Evolutionary conservation across 257 asterid genomes (phyloP).

Genomic region (Solanum sejunctum): DNA sequence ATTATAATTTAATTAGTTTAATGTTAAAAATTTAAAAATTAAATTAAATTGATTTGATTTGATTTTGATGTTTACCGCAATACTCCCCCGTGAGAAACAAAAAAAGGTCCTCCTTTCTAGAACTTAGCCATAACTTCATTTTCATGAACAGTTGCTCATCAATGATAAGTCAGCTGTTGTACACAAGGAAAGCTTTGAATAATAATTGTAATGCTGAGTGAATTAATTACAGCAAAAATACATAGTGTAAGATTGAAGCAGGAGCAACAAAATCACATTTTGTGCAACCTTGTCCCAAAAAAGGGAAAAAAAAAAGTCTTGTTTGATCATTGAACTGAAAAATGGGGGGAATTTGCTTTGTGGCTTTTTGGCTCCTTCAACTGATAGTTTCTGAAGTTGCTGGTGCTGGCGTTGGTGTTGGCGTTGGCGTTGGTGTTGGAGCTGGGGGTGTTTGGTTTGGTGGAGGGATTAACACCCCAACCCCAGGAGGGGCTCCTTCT

Average conservation of each 20-base stretch:
- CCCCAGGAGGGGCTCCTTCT: not conserved
- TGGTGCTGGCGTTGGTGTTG: conserved; percentile 35
- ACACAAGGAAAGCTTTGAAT: not conserved
- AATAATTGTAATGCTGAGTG: not conserved
- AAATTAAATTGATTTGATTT: too few species aligned
- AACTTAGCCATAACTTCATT: not conserved
- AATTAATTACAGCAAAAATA: not conserved
- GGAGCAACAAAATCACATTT: conserved; percentile 19
- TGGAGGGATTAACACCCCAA: conserved; percentile 16
- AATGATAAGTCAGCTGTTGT: not conserved
- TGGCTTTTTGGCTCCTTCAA: conserved; percentile 19
- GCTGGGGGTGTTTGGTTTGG: conserved; percentile 9
- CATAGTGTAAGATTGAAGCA: not conserved
- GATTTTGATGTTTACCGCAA: not conserved
- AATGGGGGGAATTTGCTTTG: conserved; percentile 19
- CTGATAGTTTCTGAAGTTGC: conserved; percentile 16
- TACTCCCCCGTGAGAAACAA: not conserved
- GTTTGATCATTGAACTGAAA: conserved; percentile 7
- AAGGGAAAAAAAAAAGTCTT: not conserved
- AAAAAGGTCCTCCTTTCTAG: not conserved
- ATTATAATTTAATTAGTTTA: too few species aligned
- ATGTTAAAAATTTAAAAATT: too few species aligned
- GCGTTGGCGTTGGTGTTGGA: conserved; percentile 6
- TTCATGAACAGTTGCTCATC: not conserved
- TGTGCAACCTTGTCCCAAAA: conserved; percentile 25